phyloP scores from a whole-genome alignment of 176 grass and related monocot genomes.

The Tuctoria greenei region DNA sequence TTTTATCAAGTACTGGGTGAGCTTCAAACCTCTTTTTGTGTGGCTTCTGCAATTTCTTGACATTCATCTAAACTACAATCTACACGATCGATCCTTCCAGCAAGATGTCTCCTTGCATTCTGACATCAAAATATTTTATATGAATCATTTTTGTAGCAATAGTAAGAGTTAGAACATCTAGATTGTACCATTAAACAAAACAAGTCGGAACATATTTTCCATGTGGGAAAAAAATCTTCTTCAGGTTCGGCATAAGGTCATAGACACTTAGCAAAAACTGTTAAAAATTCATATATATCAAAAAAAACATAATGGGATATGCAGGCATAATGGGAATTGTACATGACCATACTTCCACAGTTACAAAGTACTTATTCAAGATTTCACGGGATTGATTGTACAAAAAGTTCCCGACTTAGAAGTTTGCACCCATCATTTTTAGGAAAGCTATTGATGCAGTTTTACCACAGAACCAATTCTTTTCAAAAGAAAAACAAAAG shows the following conservation, averaged over 20 bases:
- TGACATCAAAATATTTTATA: slow-evolving; percentile 41
- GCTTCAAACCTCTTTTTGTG: slow-evolving; percentile 59
- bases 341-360: not conserved
- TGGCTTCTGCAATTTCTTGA: slow-evolving; percentile 67
- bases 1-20: slow-evolving; percentile 9
- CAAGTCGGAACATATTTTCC: not conserved
- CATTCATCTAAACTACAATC: slow-evolving; percentile 80
- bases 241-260: slow-evolving; percentile 3
- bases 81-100: slow-evolving; percentile 83
- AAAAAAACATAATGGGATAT: not conserved
- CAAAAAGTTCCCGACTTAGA: not conserved
- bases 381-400: not conserved
- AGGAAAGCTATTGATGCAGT: not conserved
- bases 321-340: not conserved
- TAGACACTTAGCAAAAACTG: not conserved
- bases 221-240: not conserved
- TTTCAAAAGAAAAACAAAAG: not conserved
- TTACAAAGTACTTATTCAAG: not conserved
- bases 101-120: slow-evolving; percentile 71
- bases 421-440: not conserved
- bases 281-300: slow-evolving; percentile 6
- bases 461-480: not conserved
- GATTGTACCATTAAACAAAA: slow-evolving; percentile 20
- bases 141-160: slow-evolving; percentile 21
- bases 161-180: not conserved